Percentiles rank a stretch among this genome's conserved stretches.
These are phyloP conservation scores for Crithidia expoeki DNA, from an alignment of 208 protist species.

Conservation along the genomic window DNA sequence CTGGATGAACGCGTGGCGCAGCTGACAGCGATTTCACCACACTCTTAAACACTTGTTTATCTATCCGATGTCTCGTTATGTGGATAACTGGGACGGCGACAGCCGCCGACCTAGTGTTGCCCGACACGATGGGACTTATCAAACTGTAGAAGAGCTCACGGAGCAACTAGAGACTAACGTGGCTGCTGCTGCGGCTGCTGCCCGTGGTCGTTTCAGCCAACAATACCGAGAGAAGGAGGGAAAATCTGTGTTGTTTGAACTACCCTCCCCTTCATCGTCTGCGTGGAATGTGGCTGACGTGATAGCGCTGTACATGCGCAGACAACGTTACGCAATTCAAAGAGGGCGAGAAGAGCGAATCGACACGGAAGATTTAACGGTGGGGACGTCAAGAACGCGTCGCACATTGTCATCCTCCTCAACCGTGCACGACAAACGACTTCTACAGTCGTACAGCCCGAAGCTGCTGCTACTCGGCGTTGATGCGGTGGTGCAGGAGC, in stretches of 20 bases:
- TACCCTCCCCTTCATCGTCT: neutral
- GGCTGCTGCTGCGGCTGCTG: neutral
- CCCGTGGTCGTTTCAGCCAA: neutral
- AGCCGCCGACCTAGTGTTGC: too few species aligned
- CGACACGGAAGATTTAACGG: neutral
- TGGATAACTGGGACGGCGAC: neutral
- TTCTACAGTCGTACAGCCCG: neutral
- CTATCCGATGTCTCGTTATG: constrained; percentile 7
- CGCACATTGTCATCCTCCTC: neutral
- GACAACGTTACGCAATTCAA: constrained; percentile 41
- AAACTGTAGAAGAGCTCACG: constrained; percentile 21
- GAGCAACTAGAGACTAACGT: neutral
- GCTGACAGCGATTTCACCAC: too few species aligned
- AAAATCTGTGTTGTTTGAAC: neutral
- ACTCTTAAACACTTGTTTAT: too few species aligned
- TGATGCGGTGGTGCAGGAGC: constrained; percentile 14
- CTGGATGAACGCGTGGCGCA: too few species aligned
- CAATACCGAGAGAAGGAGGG: neutral
- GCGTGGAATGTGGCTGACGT: constrained; percentile 37
- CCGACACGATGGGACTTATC: constrained; percentile 1
- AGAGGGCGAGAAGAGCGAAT: constrained; percentile 12
- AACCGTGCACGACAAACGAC: neutral
- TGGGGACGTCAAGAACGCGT: neutral
- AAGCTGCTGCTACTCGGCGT: constrained; percentile 40
- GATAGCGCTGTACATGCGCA: constrained; percentile 44